Percentiles rank a stretch among this genome's conserved stretches.
Evolutionary conservation across 2,329 filamentous ascomycete species (phyloP).

Genomic region (Penicillium aurantiogriseum): DNA sequence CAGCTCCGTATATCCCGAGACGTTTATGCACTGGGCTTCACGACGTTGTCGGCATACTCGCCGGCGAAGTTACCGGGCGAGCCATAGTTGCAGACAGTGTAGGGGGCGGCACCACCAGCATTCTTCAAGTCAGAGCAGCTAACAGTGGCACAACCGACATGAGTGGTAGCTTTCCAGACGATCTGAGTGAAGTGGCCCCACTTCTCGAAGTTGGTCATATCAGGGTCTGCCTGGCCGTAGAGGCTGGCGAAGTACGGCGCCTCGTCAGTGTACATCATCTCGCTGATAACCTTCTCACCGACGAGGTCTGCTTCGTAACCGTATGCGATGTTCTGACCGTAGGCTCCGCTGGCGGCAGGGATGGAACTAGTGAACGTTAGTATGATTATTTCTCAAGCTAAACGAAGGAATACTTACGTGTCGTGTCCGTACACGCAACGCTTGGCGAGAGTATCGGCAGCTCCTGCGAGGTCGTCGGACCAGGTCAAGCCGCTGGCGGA

Average conservation of each 20-base stretch:
- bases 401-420: conserved; percentile 57
- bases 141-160: conserved; percentile 61
- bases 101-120: conserved; percentile 54
- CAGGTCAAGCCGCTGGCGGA: conserved; percentile 65
- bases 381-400: conserved; percentile 32
- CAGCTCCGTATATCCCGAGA: neutral
- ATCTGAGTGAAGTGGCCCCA: conserved; percentile 78
- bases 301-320: conserved; percentile 58
- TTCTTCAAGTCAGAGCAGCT: conserved; percentile 47
- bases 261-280: conserved; percentile 83
- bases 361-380: conserved; percentile 41
- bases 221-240: conserved; percentile 61
- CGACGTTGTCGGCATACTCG: conserved; percentile 56
- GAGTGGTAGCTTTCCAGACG: conserved; percentile 63
- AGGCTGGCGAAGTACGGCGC: conserved; percentile 54
- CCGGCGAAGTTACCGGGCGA: conserved; percentile 64
- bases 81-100: conserved; percentile 86
- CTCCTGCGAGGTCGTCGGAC: conserved; percentile 62
- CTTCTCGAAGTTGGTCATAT: conserved; percentile 60
- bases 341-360: conserved; percentile 53
- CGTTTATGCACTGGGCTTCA: conserved; percentile 37
- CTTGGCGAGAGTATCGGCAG: conserved; percentile 62
- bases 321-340: conserved; percentile 91
- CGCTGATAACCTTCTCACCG: conserved; percentile 68
- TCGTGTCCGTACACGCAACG: conserved; percentile 73